Conservation (phyloP, 371 early-diverging fungal genomes). For the Mortierella sp. region DNA sequence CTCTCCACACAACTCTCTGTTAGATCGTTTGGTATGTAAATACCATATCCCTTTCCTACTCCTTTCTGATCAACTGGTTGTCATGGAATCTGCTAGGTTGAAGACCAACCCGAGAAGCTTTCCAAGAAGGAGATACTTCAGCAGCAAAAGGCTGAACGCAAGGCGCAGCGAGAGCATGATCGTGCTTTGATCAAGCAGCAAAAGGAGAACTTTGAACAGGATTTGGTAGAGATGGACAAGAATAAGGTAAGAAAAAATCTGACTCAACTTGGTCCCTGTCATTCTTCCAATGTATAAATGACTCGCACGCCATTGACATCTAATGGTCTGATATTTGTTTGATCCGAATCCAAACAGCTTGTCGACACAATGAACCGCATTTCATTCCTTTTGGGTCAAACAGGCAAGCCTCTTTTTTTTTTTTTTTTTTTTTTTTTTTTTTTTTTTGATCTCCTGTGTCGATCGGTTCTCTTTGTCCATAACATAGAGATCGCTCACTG, state of each 20-base stretch:
- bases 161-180: conserved; percentile 40
- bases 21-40: neutral
- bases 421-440: conserved; percentile 5
- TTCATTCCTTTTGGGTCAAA: conserved; percentile 91
- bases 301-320: neutral
- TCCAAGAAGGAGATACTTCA: conserved; percentile 47
- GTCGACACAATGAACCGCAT: conserved; percentile 77
- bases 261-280: neutral
- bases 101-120: conserved; percentile 54
- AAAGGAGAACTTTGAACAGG: conserved; percentile 43
- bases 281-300: neutral
- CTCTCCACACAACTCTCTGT: neutral
- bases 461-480: too few species aligned
- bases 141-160: conserved; percentile 45
- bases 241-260: conserved; percentile 29
- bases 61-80: neutral
- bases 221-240: conserved; percentile 42
- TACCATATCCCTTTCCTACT: neutral
- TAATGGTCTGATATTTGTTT: neutral
- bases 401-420: conserved; percentile 73
- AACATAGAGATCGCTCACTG: too few species aligned
- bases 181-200: conserved; percentile 48
- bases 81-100: conserved; percentile 8
- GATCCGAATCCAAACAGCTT: conserved; percentile 38
- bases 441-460: too few species aligned